Percentiles rank a stretch among this genome's conserved stretches.
Evolutionary conservation across 2,329 filamentous ascomycete genomes (phyloP).

Genomic region (Ophiostoma quercus): DNA sequence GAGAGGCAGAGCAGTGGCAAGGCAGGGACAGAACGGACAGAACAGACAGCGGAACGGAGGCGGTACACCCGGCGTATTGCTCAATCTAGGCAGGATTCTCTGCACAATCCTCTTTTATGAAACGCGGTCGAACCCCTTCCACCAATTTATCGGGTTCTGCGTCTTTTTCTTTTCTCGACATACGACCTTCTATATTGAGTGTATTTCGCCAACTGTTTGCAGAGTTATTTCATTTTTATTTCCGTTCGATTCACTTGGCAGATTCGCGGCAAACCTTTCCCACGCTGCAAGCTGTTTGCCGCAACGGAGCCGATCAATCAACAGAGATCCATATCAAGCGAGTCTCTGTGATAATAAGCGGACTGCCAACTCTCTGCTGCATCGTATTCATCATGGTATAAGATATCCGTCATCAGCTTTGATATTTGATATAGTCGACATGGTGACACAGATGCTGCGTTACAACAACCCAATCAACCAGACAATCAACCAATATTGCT

Average conservation of each 20-base stretch:
- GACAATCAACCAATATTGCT: not conserved
- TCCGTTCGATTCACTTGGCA: not conserved
- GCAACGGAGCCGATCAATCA: not conserved
- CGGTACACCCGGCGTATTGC: conserved; percentile 4
- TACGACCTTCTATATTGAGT: not conserved
- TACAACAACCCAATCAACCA: not conserved
- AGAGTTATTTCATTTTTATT: too few species aligned
- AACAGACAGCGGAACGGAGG: not conserved
- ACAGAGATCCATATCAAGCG: not conserved
- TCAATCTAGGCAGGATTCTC: conserved; percentile 9
- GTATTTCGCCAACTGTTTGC: too few species aligned
- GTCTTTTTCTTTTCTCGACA: not conserved
- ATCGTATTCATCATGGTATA: not conserved
- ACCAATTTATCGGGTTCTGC: not conserved
- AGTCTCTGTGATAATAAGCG: too few species aligned
- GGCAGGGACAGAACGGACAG: not conserved
- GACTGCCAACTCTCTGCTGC: too few species aligned
- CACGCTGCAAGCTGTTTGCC: too few species aligned
- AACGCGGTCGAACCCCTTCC: conserved; percentile 7
- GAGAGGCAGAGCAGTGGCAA: not conserved
- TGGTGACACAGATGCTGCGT: not conserved
- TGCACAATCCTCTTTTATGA: conserved; percentile 9
- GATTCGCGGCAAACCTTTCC: too few species aligned
- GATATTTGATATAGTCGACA: not conserved
- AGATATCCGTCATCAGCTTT: not conserved